phyloP scores from a whole-genome alignment of 1,284 basidiomycete species.

The Austropuccinia psidii region DNA sequence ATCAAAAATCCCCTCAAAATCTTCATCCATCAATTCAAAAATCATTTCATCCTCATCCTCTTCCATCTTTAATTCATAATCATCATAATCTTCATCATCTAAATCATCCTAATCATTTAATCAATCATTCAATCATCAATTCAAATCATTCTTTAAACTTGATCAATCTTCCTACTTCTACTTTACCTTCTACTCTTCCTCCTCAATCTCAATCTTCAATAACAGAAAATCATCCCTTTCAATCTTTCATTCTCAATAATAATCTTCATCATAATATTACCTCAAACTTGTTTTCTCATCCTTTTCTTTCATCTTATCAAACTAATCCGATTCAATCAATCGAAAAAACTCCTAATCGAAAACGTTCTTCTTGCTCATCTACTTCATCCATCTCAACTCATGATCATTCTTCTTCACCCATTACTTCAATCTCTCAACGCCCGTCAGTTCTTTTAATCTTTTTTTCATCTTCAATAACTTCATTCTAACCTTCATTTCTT shows the following conservation, averaged over 20 bases:
- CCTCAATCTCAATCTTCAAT: neutral
- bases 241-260: neutral
- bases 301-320: neutral
- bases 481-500: neutral
- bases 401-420: conserved; percentile 11
- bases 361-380: conserved; percentile 8
- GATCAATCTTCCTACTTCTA: neutral
- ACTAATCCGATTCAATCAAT: neutral
- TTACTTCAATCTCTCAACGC: neutral
- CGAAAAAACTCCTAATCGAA: neutral
- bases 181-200: neutral
- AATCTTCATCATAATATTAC: neutral
- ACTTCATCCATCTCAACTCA: conserved; percentile 18
- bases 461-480: neutral
- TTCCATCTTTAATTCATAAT: no score
- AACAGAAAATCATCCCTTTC: neutral
- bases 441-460: neutral
- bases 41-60: no score
- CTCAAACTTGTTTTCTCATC: neutral
- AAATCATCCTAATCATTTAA: no score
- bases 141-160: no score
- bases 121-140: no score
- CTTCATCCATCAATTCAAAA: no score
- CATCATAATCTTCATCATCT: no score
- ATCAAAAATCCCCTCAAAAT: no score